Conservation (phyloP, 129 eudicot species). For the Arctium lappa region DNA sequence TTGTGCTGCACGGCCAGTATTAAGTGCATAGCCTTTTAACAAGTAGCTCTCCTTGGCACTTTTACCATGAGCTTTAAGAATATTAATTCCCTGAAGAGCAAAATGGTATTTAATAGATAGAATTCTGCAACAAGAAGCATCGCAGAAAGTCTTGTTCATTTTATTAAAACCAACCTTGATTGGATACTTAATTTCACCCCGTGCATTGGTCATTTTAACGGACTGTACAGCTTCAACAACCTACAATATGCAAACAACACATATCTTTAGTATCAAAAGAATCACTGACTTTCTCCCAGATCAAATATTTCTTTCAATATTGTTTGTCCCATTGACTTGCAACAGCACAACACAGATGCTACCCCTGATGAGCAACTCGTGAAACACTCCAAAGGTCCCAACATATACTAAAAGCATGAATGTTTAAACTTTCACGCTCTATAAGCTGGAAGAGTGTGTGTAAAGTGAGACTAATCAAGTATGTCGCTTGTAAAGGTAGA, state of each 20-base stretch:
- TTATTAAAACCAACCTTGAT: slow-evolving; percentile 53
- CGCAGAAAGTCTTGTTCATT: not conserved
- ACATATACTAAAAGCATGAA: not conserved
- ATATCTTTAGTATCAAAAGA: not conserved
- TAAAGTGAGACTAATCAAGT: not conserved
- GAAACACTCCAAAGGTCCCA: not conserved
- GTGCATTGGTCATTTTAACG: slow-evolving; percentile 66
- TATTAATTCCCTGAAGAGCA: slow-evolving; percentile 57
- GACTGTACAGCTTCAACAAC: slow-evolving; percentile 78
- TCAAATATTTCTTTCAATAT: not conserved
- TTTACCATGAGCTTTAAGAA: slow-evolving; percentile 80
- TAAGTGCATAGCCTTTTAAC: slow-evolving; percentile 82
- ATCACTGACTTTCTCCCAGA: not conserved
- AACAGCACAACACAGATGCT: not conserved
- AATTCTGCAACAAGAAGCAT: not conserved
- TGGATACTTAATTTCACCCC: slow-evolving; percentile 78
- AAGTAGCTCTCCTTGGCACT: slow-evolving; percentile 80
- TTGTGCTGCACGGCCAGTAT: slow-evolving; percentile 89
- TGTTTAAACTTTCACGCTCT: not conserved
- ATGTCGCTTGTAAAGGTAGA: not conserved
- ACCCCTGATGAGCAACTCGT: not conserved
- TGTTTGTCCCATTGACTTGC: not conserved
- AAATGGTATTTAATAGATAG: not conserved
- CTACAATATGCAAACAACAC: slow-evolving; percentile 25
- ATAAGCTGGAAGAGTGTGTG: not conserved